Evolutionary conservation across 1,139 yeast species (phyloP).

Genomic region (Yamadazyma kanchanaburiensis): DNA sequence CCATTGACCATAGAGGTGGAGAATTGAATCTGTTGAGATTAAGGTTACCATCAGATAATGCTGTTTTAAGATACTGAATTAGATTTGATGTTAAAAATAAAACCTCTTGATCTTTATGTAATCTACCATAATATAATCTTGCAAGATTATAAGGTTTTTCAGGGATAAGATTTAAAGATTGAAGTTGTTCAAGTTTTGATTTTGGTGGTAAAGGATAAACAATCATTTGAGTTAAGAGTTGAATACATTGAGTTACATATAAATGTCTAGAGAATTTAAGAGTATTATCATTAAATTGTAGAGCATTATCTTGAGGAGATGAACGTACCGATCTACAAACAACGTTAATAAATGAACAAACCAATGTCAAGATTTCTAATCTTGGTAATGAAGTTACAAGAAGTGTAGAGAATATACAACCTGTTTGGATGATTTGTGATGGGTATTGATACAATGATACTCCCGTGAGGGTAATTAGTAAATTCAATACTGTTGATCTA

Average conservation of each 20-base stretch:
- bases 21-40: slow-evolving; percentile 6
- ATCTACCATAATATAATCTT: slow-evolving; percentile 48
- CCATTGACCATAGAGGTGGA: slow-evolving; percentile 53
- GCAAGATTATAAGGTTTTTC: slow-evolving; percentile 44
- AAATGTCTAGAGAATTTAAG: slow-evolving; percentile 44
- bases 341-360: slow-evolving; percentile 69
- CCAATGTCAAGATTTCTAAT: slow-evolving; percentile 47
- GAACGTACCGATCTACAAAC: slow-evolving; percentile 38
- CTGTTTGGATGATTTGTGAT: slow-evolving; percentile 41
- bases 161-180: slow-evolving; percentile 38
- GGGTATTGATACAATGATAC: slow-evolving; percentile 54
- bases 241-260: slow-evolving; percentile 56
- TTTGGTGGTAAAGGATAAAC: slow-evolving; percentile 59
- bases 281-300: slow-evolving; percentile 24
- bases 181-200: slow-evolving; percentile 29
- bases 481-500: slow-evolving; percentile 62
- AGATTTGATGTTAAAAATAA: slow-evolving; percentile 44
- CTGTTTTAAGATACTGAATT: slow-evolving; percentile 43
- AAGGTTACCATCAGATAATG: slow-evolving; percentile 21
- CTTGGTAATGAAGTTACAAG: slow-evolving; percentile 53
- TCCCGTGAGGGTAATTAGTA: slow-evolving; percentile 63
- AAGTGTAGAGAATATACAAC: slow-evolving; percentile 58
- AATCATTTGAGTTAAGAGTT: slow-evolving; percentile 59
- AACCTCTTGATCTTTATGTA: slow-evolving; percentile 54
- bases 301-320: slow-evolving; percentile 34